phyloP scores from a whole-genome alignment of 1,139 yeast species.

The Yamadazyma friedrichii region DNA sequence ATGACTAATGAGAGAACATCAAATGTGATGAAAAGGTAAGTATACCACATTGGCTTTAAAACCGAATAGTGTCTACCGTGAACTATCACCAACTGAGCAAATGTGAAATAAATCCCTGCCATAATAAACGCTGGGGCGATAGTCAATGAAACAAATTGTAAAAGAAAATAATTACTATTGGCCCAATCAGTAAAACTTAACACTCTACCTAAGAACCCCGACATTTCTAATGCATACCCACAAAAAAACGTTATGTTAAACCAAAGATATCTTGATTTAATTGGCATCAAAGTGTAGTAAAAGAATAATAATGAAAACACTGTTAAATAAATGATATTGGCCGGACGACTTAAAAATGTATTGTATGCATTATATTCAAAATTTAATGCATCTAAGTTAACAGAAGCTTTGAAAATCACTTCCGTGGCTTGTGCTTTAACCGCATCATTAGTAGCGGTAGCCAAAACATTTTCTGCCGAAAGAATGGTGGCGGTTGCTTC shows the following conservation, averaged over 20 bases:
- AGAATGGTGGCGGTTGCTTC: conserved; percentile 37
- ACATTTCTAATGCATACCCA: conserved; percentile 34
- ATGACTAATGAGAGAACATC: conserved; percentile 32
- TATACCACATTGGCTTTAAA: conserved; percentile 33
- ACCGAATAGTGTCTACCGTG: conserved; percentile 27
- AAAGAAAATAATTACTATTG: conserved; percentile 22
- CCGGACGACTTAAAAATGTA: conserved; percentile 22
- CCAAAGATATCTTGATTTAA: conserved; percentile 28
- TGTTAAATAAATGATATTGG: conserved; percentile 31
- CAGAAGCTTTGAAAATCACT: conserved; percentile 29
- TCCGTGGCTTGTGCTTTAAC: conserved; percentile 31
- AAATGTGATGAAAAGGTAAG: conserved; percentile 35
- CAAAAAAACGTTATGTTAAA: conserved; percentile 29
- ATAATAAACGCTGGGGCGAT: conserved; percentile 41
- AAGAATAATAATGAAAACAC: conserved; percentile 25
- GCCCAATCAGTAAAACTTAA: conserved; percentile 40
- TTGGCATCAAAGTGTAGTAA: conserved; percentile 19
- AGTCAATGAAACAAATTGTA: conserved; percentile 33
- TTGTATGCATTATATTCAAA: conserved; percentile 28
- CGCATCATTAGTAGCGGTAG: conserved; percentile 35
- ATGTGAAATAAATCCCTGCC: conserved; percentile 38
- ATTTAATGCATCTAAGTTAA: conserved; percentile 30
- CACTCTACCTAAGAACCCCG: conserved; percentile 70
- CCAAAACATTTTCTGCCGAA: conserved; percentile 32
- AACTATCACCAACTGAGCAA: conserved; percentile 33